Percentiles rank a stretch among this genome's conserved stretches.
Evolutionary conservation across 2,329 filamentous ascomycete species (phyloP).

Genomic region (Fusarium subtropicale): DNA sequence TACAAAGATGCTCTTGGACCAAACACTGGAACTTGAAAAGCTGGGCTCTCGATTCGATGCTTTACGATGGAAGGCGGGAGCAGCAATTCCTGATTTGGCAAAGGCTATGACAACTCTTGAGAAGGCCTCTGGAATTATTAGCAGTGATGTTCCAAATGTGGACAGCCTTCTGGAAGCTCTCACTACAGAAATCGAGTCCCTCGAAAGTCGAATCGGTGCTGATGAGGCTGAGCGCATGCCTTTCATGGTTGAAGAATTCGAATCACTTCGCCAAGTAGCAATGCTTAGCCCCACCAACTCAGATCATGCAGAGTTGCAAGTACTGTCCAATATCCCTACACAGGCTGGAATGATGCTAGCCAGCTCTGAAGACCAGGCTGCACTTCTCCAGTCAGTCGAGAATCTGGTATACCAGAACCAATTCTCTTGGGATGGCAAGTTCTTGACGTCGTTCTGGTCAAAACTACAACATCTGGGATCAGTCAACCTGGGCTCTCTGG

Average conservation of each 20-base stretch:
- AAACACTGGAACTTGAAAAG: slow-evolving; percentile 63
- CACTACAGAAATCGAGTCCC: slow-evolving; percentile 61
- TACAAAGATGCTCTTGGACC: slow-evolving; percentile 58
- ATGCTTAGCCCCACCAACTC: slow-evolving; percentile 53
- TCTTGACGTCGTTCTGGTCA: slow-evolving; percentile 62
- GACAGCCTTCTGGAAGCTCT: slow-evolving; percentile 63
- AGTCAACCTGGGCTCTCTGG: slow-evolving; percentile 69
- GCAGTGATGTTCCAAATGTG: slow-evolving; percentile 55
- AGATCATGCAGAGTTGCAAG: slow-evolving; percentile 54
- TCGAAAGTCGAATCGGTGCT: slow-evolving; percentile 61
- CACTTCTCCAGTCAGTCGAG: slow-evolving; percentile 61
- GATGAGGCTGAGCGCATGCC: slow-evolving; percentile 58
- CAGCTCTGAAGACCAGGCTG: slow-evolving; percentile 52
- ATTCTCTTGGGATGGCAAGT: slow-evolving; percentile 57
- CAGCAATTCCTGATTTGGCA: slow-evolving; percentile 63
- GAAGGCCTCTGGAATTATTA: slow-evolving; percentile 67
- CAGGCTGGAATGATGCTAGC: slow-evolving; percentile 51
- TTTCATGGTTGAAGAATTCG: slow-evolving; percentile 67
- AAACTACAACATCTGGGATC: slow-evolving; percentile 64
- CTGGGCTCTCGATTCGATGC: slow-evolving; percentile 71
- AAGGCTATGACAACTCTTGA: slow-evolving; percentile 66
- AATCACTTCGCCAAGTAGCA: slow-evolving; percentile 65
- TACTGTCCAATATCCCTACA: slow-evolving; percentile 60
- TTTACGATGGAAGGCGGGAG: slow-evolving; percentile 68
- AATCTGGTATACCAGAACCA: slow-evolving; percentile 56